Evolutionary conservation across 805 yeast genomes (phyloP).

Genomic region (Torulaspora maleeae): DNA sequence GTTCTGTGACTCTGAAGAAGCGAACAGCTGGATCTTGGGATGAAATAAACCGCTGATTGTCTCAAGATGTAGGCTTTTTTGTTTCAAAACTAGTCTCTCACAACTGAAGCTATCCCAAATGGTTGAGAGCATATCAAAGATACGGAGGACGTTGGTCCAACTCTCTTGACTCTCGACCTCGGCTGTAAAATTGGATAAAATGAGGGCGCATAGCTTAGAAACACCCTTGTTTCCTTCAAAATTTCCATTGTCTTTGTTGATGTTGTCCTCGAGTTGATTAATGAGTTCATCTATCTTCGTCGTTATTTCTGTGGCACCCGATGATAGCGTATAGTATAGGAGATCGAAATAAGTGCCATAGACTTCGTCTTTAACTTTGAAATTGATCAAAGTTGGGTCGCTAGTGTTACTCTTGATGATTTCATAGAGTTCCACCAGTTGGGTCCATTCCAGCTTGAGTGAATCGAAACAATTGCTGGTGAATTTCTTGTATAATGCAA

Average conservation of each 20-base stretch:
- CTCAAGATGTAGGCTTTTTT: slow-evolving; percentile 55
- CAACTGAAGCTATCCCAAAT: slow-evolving; percentile 58
- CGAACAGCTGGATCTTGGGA: slow-evolving; percentile 37
- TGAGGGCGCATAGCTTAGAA: slow-evolving; percentile 15
- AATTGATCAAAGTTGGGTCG: slow-evolving; percentile 9
- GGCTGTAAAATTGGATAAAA: slow-evolving; percentile 14
- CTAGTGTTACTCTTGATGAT: slow-evolving; percentile 7
- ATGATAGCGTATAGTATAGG: slow-evolving; percentile 17
- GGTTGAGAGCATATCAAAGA: slow-evolving; percentile 37
- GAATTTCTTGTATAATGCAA: slow-evolving; percentile 19
- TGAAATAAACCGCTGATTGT: slow-evolving; percentile 51
- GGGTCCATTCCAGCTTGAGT: slow-evolving; percentile 11
- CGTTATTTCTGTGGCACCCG: slow-evolving; percentile 15
- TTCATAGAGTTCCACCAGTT: slow-evolving; percentile 15
- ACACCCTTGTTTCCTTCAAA: slow-evolving; percentile 25
- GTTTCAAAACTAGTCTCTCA: slow-evolving; percentile 60
- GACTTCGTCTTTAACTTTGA: slow-evolving; percentile 32
- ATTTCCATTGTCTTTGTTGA: slow-evolving; percentile 26
- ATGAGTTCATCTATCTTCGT: slow-evolving; percentile 19
- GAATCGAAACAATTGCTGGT: slow-evolving; percentile 8
- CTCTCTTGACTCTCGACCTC: slow-evolving; percentile 5
- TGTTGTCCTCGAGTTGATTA: slow-evolving; percentile 17
- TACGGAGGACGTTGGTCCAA: slow-evolving; percentile 13
- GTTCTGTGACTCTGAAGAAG: slow-evolving; percentile 33
- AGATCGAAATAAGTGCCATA: slow-evolving; percentile 30